Percentiles rank a stretch among this genome's conserved stretches.
Evolutionary conservation across 805 yeast species (phyloP).

Genomic region (Saturnispora kantuleensis): DNA sequence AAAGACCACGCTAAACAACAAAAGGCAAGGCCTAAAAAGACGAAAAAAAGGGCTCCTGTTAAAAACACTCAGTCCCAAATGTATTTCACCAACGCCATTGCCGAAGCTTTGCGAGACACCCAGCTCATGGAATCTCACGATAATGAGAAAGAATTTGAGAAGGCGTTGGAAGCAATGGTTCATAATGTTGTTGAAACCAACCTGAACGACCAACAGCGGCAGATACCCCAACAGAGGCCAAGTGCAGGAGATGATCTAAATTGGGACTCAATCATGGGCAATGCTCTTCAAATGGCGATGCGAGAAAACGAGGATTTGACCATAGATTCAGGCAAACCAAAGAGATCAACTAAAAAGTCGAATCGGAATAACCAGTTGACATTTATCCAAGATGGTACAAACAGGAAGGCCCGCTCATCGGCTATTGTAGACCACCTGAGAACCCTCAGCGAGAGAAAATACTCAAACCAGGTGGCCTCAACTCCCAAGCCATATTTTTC

Average conservation of each 20-base stretch:
- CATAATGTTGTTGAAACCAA: conserved; percentile 38
- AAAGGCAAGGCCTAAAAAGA: conserved; percentile 5
- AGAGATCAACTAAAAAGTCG: conserved; percentile 1
- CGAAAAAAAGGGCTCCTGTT: not conserved
- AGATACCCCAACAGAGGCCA: conserved; percentile 17
- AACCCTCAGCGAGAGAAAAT: not conserved
- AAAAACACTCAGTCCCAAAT: not conserved
- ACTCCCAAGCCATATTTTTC: conserved; percentile 5
- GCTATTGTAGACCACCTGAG: not conserved
- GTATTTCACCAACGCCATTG: conserved; percentile 19
- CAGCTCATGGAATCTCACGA: conserved; percentile 1
- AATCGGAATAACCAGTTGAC: conserved; percentile 2
- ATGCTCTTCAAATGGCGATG: conserved; percentile 70
- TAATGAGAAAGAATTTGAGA: conserved; percentile 34
- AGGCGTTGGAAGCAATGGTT: conserved; percentile 47
- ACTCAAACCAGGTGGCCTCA: not conserved
- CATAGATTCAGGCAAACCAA: conserved; percentile 16
- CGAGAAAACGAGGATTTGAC: conserved; percentile 40
- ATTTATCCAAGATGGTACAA: conserved; percentile 8
- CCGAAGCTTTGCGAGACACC: conserved; percentile 17
- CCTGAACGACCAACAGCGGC: conserved; percentile 1
- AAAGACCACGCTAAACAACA: conserved; percentile 10
- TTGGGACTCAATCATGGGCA: conserved; percentile 64
- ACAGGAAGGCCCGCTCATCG: conserved; percentile 1
- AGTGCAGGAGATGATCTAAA: conserved; percentile 10